Base-by-base conservation (phyloP, 1,284 basidiomycete genomes). In the Pseudozyma tsukubaensis region DNA sequence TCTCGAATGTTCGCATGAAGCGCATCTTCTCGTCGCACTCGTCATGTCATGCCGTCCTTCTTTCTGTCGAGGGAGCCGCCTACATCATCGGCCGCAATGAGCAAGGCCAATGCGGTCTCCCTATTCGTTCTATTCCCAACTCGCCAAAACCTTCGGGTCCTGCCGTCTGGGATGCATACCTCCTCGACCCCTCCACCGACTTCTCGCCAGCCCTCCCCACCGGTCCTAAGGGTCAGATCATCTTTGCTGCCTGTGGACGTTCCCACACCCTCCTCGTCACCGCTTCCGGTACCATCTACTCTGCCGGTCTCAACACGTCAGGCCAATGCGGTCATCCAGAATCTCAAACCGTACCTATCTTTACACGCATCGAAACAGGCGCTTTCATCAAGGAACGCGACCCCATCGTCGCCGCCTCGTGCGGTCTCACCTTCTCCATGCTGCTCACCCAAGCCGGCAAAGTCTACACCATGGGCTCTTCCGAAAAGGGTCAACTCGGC, bases 401-500 rank as follows among this genome's bases (percentile, higher is more conserved):
- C 77, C 87, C 88, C 50, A 89, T 91, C 58, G 84, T 91, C 43
- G 88, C 91, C 81, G 93, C 90, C 9, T 89, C 90, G 10, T 93
- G 92, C 1, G 95, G 95, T 0, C 86, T 92, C 63, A 91, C 89
- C 0, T 97, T 95, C 85, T 92, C 92, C 1, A 85, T 94, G 16
- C 89, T 95, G 57, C 87, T 96, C 59, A 92, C 93, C 4, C 89
- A 89, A 59, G 88, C 88, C 24, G 95, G 94, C 19, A 91, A 90
- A 88, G 59, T 97, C 2, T 97, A 92, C 81, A 89, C 93, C 0
- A 91, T 93, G 72, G 95, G 95, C 37, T 94, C 92, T 58, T 92
- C 90, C n/a, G 94, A 97, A 85, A 91, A 93, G 74, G 95, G 95
- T 1, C 94, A 97, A 77, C 87, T 97, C 0, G 95, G 94, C 1